Evolutionary conservation across 2,329 filamentous ascomycete genomes (phyloP).

Genomic region (Scedosporium dehoogii): DNA sequence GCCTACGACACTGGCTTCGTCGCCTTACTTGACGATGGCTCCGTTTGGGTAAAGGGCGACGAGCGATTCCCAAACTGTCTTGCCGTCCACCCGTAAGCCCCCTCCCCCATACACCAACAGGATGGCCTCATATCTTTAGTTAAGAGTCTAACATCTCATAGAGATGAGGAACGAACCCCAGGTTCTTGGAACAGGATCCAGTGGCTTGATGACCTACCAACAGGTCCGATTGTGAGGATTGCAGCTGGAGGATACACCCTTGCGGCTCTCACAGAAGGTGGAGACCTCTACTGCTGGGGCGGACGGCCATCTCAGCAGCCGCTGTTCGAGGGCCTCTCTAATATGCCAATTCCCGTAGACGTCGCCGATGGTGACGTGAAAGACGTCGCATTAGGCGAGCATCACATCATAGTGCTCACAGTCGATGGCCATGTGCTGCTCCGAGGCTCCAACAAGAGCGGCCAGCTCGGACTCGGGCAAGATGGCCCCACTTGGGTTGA

Average conservation of each 20-base stretch:
- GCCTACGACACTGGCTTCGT: slow-evolving; percentile 41
- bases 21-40: slow-evolving; percentile 31
- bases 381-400: slow-evolving; percentile 48
- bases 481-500: slow-evolving; percentile 9
- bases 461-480: slow-evolving; percentile 43
- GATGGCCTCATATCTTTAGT: neutral
- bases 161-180: slow-evolving; percentile 27
- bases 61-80: slow-evolving; percentile 46
- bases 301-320: slow-evolving; percentile 12
- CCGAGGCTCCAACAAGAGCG: slow-evolving; percentile 45
- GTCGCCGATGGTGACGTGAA: slow-evolving; percentile 38
- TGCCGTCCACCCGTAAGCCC: neutral
- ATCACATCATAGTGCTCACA: slow-evolving; percentile 48
- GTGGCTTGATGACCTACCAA: slow-evolving; percentile 40
- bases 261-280: slow-evolving; percentile 46
- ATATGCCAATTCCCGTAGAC: slow-evolving; percentile 32
- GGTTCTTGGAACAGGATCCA: slow-evolving; percentile 31
- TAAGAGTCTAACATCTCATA: slow-evolving; percentile 14
- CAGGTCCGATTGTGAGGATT: slow-evolving; percentile 40
- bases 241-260: slow-evolving; percentile 45
- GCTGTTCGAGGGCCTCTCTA: slow-evolving; percentile 6
- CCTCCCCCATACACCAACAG: neutral
- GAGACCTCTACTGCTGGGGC: slow-evolving; percentile 55
- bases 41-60: slow-evolving; percentile 47
- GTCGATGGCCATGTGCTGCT: slow-evolving; percentile 39